A percentile compares a stretch with the other conserved stretches of the same genome.
phyloP scores from a whole-genome alignment of 768 basidiomycete species.

The Lentinula edodes region DNA sequence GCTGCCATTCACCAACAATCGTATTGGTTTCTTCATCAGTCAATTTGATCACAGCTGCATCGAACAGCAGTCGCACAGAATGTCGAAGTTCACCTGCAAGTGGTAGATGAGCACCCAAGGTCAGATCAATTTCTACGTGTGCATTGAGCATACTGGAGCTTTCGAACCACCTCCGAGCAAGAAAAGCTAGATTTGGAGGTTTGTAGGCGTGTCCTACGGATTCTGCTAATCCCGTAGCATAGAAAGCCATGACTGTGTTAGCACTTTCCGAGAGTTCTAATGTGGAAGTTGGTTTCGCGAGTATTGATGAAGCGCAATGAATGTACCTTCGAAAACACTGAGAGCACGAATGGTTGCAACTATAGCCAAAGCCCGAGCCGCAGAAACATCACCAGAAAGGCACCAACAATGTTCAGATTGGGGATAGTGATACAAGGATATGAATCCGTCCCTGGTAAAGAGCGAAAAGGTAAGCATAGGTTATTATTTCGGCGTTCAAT shows the following conservation, averaged over 20 bases:
- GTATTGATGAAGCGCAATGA: not conserved
- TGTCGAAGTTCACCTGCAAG: slow-evolving; percentile 65
- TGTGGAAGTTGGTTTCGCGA: not conserved
- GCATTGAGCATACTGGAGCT: slow-evolving; percentile 51
- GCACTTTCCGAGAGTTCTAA: slow-evolving; percentile 65
- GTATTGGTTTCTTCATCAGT: slow-evolving; percentile 59
- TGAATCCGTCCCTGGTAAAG: slow-evolving; percentile 28
- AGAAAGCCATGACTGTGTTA: slow-evolving; percentile 75
- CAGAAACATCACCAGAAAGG: slow-evolving; percentile 66
- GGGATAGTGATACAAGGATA: slow-evolving; percentile 34
- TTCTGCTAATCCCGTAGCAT: slow-evolving; percentile 63
- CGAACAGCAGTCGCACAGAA: slow-evolving; percentile 74
- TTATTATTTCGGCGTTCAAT: not conserved
- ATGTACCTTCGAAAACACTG: slow-evolving; percentile 64
- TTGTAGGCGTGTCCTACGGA: slow-evolving; percentile 57
- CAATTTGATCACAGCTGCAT: slow-evolving; percentile 62
- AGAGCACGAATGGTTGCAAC: slow-evolving; percentile 64
- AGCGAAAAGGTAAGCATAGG: slow-evolving; percentile 2
- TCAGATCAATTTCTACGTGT: slow-evolving; percentile 1
- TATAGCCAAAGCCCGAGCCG: slow-evolving; percentile 63
- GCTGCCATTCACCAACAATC: slow-evolving; percentile 60
- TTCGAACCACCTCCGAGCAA: slow-evolving; percentile 76
- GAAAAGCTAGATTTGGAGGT: slow-evolving; percentile 63
- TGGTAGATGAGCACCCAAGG: slow-evolving; percentile 4
- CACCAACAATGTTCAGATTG: slow-evolving; percentile 54